Evolutionary conservation across 192 early-diverging fungal genomes (phyloP).

Genomic region (Backusella luteola): DNA sequence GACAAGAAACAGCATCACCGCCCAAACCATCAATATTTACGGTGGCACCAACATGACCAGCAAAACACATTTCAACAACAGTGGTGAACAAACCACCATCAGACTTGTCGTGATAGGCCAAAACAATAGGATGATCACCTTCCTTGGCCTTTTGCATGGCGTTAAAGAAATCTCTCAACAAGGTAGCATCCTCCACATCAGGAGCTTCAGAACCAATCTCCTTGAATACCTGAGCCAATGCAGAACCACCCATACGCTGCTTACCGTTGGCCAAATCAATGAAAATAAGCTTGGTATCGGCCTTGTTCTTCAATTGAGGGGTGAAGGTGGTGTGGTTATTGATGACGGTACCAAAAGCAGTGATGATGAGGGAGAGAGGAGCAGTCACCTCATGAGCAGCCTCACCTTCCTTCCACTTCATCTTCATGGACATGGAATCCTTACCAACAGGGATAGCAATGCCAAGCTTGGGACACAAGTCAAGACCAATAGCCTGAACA

Average conservation of each 20-base stretch:
- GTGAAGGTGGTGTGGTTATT: slow-evolving; percentile 87
- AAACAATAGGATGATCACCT: slow-evolving; percentile 51
- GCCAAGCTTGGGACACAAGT: slow-evolving; percentile 89
- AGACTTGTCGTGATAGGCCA: slow-evolving; percentile 98
- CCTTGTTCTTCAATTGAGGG: slow-evolving; percentile 67
- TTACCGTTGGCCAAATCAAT: slow-evolving; percentile 85
- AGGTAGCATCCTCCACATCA: slow-evolving; percentile 77
- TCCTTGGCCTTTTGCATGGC: slow-evolving; percentile 53
- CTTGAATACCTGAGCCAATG: slow-evolving; percentile 93
- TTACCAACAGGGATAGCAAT: slow-evolving; percentile 98
- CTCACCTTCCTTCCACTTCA: slow-evolving; percentile 69
- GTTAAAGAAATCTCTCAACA: slow-evolving; percentile 80
- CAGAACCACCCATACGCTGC: slow-evolving; percentile 90
- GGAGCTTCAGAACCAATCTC: slow-evolving; percentile 76
- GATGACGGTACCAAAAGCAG: slow-evolving; percentile 87
- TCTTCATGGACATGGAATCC: slow-evolving; percentile 99
- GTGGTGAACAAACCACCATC: slow-evolving; percentile 96
- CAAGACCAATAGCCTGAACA: slow-evolving; percentile 90
- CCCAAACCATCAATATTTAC: slow-evolving; percentile 63
- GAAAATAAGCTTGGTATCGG: slow-evolving; percentile 69
- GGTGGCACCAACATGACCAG: slow-evolving; percentile 82
- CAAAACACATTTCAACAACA: slow-evolving; percentile 96
- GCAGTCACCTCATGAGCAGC: slow-evolving; percentile 69
- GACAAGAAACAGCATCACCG: slow-evolving; percentile 49
- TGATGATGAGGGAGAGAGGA: slow-evolving; percentile 90